A percentile compares a stretch with the other conserved stretches of the same genome.
phyloP scores from a whole-genome alignment of 129 eudicot species.

The Heracleum sosnowskyi region DNA sequence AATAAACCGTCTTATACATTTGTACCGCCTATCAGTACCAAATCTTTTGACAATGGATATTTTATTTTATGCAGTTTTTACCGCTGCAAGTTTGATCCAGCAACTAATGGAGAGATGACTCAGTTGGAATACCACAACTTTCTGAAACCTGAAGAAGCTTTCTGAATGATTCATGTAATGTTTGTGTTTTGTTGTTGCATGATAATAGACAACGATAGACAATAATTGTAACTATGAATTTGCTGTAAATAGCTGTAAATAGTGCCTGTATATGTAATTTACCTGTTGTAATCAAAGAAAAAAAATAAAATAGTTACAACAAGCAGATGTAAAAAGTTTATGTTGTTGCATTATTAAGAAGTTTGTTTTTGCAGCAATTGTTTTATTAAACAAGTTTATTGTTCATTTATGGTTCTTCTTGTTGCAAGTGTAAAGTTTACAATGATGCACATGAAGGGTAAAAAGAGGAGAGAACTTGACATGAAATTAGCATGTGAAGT shows the following conservation, averaged over 20 bases:
- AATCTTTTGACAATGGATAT: background rate
- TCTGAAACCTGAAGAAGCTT: slow-evolving; percentile 62
- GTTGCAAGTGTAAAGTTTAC: background rate
- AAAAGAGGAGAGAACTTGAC: background rate
- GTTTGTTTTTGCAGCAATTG: background rate
- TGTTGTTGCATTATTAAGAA: background rate
- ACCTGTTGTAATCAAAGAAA: slow-evolving; percentile 6
- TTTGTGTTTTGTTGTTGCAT: background rate
- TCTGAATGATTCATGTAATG: slow-evolving; percentile 17
- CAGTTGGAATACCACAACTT: slow-evolving; percentile 85
- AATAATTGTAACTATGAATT: background rate
- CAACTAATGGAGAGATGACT: slow-evolving; percentile 79
- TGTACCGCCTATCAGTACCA: background rate
- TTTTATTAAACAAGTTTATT: background rate
- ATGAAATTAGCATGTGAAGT: background rate
- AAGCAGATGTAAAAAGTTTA: background rate
- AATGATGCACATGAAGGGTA: background rate
- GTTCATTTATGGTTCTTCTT: background rate
- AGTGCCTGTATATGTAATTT: background rate
- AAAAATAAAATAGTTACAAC: background rate
- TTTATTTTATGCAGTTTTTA: slow-evolving; percentile 51
- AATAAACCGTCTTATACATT: background rate
- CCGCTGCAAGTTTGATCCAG: slow-evolving; percentile 82
- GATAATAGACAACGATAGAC: background rate
- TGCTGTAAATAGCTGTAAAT: slow-evolving; percentile 3